Evolutionary conservation across 2,329 filamentous ascomycete genomes (phyloP).

Genomic region (Pseudogymnoascus sp.): DNA sequence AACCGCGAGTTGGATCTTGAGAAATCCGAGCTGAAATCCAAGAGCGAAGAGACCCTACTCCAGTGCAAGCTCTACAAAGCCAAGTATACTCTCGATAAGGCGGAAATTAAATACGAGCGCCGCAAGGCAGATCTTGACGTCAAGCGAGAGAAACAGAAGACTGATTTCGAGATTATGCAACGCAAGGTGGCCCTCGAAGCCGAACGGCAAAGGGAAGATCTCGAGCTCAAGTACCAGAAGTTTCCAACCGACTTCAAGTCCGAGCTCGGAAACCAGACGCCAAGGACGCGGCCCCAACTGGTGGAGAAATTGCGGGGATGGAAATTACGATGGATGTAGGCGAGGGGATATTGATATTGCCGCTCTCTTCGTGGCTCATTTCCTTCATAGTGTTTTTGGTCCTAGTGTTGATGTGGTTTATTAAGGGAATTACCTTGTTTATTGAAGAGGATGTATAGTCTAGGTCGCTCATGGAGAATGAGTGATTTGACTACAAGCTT

Average conservation of each 20-base stretch:
- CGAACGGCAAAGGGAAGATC: neutral
- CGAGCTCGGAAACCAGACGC: neutral
- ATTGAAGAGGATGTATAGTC: neutral
- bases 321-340: neutral
- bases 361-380: neutral
- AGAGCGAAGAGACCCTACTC: neutral
- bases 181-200: neutral
- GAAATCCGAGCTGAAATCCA: neutral
- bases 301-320: neutral
- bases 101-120: neutral
- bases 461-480: neutral
- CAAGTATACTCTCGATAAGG: neutral
- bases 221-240: neutral
- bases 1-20: neutral
- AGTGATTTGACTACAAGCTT: neutral
- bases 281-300: neutral
- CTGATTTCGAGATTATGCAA: neutral
- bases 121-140: neutral
- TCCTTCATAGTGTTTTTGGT: neutral
- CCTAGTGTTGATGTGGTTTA: neutral
- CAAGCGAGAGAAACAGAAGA: neutral
- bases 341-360: neutral
- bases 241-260: neutral
- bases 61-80: neutral
- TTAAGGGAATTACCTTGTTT: neutral